Base-by-base conservation (phyloP, 2,329 filamentous ascomycete species). In the Alternaria ethzedia region DNA sequence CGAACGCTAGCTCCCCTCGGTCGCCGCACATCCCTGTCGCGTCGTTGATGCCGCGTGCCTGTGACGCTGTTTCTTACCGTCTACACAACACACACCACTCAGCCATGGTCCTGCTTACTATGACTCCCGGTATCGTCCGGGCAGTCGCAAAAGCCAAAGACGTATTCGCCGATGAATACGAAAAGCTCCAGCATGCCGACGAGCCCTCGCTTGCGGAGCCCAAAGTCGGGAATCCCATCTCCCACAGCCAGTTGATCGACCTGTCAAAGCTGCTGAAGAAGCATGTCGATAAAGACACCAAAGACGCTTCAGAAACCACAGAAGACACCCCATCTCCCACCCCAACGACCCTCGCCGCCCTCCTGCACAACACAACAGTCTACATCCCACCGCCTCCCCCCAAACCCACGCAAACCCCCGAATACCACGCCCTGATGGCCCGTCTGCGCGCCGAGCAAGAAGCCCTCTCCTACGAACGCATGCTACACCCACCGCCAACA, bases 371-470 rank as follows among this genome's bases (percentile, higher is more conserved):
- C 49, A 88, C 93, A 25, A 85, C 77, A 57, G 82, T 96, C 67
- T 96, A 96, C 79, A 80, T 89, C 10, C 87, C 92, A n/a, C 93
- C 94, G n/a, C 91, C 92, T 13, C 87, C 90, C 6, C 89, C 91
- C 5, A 97, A 94, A 76, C 64, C 59, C 17, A 20, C 55, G 32
- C 75, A 96, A 89, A 91, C 90, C 1, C 83, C 89, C 8, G 91
- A 97, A 81, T 98, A 95, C 82, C 92, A 93, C 78, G 91, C 90
- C 7, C 84, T 97, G 2, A 98, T 98, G 93, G 89, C 89, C 23
- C 89, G 90, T 15, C 88, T 99, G 20, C 92, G 93, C 66, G 88
- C 87, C 64, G 90, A 96, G 73, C 91, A 95, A 82, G 94, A 98
- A 83, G 87, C 89, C 69, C 88, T 91, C 65, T 86, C 88, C 56